A percentile compares a stretch with the other conserved stretches of the same genome.
Conservation (phyloP, 805 yeast genomes). For the Candida caryicola region DNA sequence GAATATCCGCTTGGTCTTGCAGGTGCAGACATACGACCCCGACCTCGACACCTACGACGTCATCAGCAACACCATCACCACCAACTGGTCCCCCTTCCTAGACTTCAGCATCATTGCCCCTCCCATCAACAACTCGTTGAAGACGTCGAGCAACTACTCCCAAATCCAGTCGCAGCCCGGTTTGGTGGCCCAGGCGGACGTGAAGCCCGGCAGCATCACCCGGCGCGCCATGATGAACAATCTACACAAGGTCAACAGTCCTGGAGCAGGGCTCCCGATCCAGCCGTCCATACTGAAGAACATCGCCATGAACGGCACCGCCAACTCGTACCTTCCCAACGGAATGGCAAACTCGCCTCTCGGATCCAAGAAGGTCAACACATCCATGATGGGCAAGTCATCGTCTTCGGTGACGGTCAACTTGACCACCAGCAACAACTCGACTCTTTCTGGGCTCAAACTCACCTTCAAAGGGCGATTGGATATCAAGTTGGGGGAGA, state of each 20-base stretch:
- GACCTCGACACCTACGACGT: constrained; percentile 8
- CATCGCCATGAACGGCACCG: not conserved
- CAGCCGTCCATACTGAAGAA: not conserved
- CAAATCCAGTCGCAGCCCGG: constrained; percentile 20
- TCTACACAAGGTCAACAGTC: constrained; percentile 16
- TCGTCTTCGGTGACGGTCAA: constrained; percentile 37
- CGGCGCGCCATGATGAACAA: constrained; percentile 23
- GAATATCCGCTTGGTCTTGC: constrained; percentile 24
- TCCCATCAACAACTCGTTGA: constrained; percentile 37
- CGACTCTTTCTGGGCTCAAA: constrained; percentile 39
- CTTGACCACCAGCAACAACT: constrained; percentile 24
- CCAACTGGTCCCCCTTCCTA: constrained; percentile 40
- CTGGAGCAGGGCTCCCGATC: constrained; percentile 2
- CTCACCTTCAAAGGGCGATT: constrained; percentile 64
- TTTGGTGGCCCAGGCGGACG: constrained; percentile 7
- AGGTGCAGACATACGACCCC: constrained; percentile 17
- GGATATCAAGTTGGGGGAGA: constrained; percentile 56
- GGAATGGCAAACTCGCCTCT: constrained; percentile 1
- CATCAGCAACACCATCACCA: constrained; percentile 28
- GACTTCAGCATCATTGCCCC: constrained; percentile 38
- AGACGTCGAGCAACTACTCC: constrained; percentile 21
- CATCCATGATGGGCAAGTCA: constrained; percentile 6
- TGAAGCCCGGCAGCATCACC: constrained; percentile 3
- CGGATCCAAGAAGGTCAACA: not conserved
- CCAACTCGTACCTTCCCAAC: not conserved